Evolutionary conservation across 2,329 filamentous ascomycete genomes (phyloP), one percentile per base, ranked within the genome.

Genomic region (Diaporthe helianthi): DNA sequence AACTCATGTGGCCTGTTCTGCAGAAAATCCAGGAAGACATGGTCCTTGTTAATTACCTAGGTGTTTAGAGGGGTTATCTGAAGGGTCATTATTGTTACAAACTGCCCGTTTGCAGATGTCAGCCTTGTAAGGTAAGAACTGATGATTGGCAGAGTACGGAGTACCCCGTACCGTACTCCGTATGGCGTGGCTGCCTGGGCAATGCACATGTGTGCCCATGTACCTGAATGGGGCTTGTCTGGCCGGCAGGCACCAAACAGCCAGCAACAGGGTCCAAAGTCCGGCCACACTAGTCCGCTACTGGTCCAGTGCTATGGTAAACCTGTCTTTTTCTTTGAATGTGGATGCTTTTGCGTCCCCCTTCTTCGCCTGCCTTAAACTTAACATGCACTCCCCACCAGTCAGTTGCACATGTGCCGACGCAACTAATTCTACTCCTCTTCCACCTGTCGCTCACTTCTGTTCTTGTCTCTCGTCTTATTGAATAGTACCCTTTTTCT

Each of bases 271-370:
- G 65, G 52, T 36, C 70, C 52, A 29, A 61, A 4, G 22, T 19
- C 31, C 49, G 65, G 29, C 26, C 52, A 41, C 65, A 67, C 29
- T 7, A 2, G 58, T 19, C 41, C 19, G 58, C 19, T 13, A 9
- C 26, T 47, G 29, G 41, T 44, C 17, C 41, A 19, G 41, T 41
- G 53, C 64, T 55, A 41, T 67, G 53, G 65, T 58, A 67, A 67
- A 67, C 54, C 65, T 67, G 65, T 67, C 65, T 54, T 67, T 67
- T 67, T 67, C 65, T 58, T 58, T 58, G 65, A 41, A 38, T 19
- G 29, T 38, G 26, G 36, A n/a, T 41, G 38, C 10, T 36, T 31
- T 47, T 41, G 44, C 26, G 49, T 63, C 44, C 44, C 44, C 58
- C 26, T 24, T 47, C 41, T 13, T 63, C 12, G 22, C 22, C 17